Conservation (phyloP, 2,329 filamentous ascomycete genomes). For the Beauveria pseudobassiana region DNA sequence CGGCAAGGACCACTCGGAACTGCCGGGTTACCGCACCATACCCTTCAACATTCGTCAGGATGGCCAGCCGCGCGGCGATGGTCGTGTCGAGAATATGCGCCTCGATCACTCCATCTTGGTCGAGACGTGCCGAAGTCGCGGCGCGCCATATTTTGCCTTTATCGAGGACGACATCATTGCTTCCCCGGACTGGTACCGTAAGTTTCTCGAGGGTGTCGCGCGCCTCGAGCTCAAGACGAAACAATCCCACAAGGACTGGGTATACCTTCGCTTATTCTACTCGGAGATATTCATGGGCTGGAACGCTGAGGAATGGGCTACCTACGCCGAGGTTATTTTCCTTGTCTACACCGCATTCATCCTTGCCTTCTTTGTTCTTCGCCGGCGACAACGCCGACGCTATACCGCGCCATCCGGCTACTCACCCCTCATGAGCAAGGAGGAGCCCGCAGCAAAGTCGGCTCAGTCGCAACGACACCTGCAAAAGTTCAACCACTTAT, state of each 20-base stretch:
- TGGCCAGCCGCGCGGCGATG: conserved; percentile 18
- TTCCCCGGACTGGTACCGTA: conserved; percentile 26
- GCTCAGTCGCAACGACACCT: conserved; percentile 9
- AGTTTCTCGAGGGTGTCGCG: conserved; percentile 21
- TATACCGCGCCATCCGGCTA: background rate
- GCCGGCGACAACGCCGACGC: conserved; percentile 4
- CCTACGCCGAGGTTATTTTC: conserved; percentile 21
- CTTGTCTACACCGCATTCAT: conserved; percentile 20
- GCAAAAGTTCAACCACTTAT: conserved; percentile 18
- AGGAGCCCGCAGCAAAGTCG: conserved; percentile 1
- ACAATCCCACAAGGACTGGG: conserved; percentile 20
- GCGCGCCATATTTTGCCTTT: conserved; percentile 27
- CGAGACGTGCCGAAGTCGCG: conserved; percentile 22
- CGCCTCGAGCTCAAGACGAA: conserved; percentile 20
- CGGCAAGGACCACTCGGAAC: conserved; percentile 10
- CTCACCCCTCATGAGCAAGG: conserved; percentile 1
- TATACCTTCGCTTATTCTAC: conserved; percentile 32
- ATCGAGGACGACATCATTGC: conserved; percentile 32
- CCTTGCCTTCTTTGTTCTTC: conserved; percentile 14
- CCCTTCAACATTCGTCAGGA: conserved; percentile 19
- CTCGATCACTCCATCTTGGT: conserved; percentile 27
- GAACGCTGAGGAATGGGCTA: conserved; percentile 28
- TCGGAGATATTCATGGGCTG: conserved; percentile 31
- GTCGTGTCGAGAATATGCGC: conserved; percentile 26
- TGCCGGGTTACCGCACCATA: conserved; percentile 14